Percentiles rank a stretch among this genome's conserved stretches.
Conservation (phyloP, 257 asterid genomes). For the Gentiana straminea region DNA sequence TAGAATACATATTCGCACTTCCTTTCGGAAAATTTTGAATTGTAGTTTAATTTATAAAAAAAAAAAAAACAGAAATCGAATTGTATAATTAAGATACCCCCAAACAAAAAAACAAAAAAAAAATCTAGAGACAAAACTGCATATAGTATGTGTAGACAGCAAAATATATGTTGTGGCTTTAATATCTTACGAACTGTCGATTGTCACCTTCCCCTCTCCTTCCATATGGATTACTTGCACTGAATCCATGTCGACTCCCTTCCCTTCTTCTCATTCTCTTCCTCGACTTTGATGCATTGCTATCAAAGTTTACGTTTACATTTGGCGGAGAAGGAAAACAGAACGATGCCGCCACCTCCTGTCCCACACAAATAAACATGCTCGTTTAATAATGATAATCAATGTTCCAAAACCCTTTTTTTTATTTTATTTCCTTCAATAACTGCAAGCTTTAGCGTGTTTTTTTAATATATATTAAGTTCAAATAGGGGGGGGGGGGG, state of each 20-base stretch:
- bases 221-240: slow-evolving; percentile 55
- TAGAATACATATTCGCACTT: too few species aligned
- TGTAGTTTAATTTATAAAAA: too few species aligned
- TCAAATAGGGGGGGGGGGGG: background rate
- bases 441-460: too few species aligned
- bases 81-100: too few species aligned
- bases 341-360: slow-evolving; percentile 97
- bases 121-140: too few species aligned
- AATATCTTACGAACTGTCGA: slow-evolving; percentile 55
- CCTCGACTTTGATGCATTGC: slow-evolving; percentile 70
- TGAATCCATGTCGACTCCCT: slow-evolving; percentile 61
- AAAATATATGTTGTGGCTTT: background rate
- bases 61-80: too few species aligned
- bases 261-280: slow-evolving; percentile 35
- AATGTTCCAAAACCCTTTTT: background rate
- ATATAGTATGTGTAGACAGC: too few species aligned
- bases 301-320: slow-evolving; percentile 66
- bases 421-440: background rate
- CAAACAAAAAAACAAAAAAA: too few species aligned
- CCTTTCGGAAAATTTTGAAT: too few species aligned
- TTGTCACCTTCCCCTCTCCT: slow-evolving; percentile 37
- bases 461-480: too few species aligned
- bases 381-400: background rate
- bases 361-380: slow-evolving; percentile 4
- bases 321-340: slow-evolving; percentile 72